Evolutionary conservation across 192 early-diverging fungal species (phyloP).

Genomic region (Rhizoclosmatium sp.): DNA sequence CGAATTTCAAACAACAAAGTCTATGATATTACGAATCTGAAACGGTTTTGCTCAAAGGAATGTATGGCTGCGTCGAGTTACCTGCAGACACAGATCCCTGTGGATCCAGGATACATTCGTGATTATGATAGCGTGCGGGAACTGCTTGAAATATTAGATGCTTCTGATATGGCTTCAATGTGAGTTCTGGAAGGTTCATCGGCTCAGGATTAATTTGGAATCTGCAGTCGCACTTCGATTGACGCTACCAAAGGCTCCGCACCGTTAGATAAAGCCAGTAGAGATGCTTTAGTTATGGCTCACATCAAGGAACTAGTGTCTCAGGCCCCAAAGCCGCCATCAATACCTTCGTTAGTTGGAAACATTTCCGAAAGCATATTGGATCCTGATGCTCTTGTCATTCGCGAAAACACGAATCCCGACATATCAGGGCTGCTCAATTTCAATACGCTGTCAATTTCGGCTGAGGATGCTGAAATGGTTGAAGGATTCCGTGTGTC

Average conservation of each 20-base stretch:
- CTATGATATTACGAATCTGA: slow-evolving; percentile 75
- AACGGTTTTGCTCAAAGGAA: slow-evolving; percentile 70
- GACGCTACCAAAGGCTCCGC: background rate
- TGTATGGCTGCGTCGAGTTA: slow-evolving; percentile 81
- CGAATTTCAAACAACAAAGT: slow-evolving; percentile 83
- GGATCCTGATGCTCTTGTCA: slow-evolving; percentile 20
- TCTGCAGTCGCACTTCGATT: background rate
- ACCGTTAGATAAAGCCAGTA: background rate
- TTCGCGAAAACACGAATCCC: slow-evolving; percentile 1
- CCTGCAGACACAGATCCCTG: slow-evolving; percentile 72
- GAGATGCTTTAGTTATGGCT: background rate
- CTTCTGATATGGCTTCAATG: background rate
- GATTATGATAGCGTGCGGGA: background rate
- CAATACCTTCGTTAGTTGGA: background rate
- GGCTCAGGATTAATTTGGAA: background rate
- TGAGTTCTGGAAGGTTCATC: background rate
- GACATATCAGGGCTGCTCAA: background rate
- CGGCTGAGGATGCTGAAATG: background rate
- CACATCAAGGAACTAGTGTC: slow-evolving; percentile 15
- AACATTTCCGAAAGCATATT: background rate
- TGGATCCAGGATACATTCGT: slow-evolving; percentile 78
- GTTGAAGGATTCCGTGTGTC: slow-evolving; percentile 11
- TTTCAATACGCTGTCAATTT: background rate
- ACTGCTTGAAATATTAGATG: slow-evolving; percentile 19
- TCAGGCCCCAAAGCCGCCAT: slow-evolving; percentile 12